A percentile compares a stretch with the other conserved stretches of the same genome.
Evolutionary conservation across 805 yeast genomes (phyloP).

Genomic region (Ogataea ramenticola): DNA sequence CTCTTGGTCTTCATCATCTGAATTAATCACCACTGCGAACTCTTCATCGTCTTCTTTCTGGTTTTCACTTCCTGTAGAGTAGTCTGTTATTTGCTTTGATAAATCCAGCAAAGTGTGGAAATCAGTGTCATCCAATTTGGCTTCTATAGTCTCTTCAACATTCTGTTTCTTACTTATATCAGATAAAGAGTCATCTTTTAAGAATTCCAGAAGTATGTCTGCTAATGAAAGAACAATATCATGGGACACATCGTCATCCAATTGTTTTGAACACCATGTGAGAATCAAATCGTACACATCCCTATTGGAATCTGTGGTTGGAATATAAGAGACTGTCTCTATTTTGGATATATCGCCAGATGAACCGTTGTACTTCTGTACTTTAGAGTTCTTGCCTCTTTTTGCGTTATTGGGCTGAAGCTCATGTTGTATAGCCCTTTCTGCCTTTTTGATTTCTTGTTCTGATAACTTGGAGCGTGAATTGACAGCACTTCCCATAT

Average conservation of each 20-base stretch:
- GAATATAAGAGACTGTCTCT: constrained; percentile 54
- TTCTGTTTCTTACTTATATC: constrained; percentile 40
- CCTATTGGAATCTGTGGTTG: constrained; percentile 47
- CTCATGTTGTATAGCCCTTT: constrained; percentile 4
- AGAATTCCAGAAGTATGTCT: constrained; percentile 50
- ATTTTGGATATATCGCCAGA: constrained; percentile 27
- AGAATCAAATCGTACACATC: constrained; percentile 50
- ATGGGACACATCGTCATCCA: constrained; percentile 71
- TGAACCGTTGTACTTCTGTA: constrained; percentile 10
- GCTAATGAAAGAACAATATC: constrained; percentile 66
- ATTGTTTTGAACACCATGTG: constrained; percentile 45
- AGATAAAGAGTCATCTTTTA: constrained; percentile 38
- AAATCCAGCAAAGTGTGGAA: constrained; percentile 40
- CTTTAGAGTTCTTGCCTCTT: constrained; percentile 6
- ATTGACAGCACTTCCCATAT: constrained; percentile 49
- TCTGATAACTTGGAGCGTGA: constrained; percentile 11
- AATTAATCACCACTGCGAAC: constrained; percentile 3
- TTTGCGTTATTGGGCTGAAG: not conserved
- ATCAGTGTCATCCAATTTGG: constrained; percentile 31
- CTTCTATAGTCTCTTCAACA: constrained; percentile 39
- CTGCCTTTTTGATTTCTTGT: constrained; percentile 12
- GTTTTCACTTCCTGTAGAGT: constrained; percentile 24
- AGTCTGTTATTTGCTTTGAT: constrained; percentile 45
- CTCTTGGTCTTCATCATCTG: constrained; percentile 19
- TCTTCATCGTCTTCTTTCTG: constrained; percentile 30